phyloP scores from a whole-genome alignment of 306 rosid species.

The Medicago truncatula region MtrunA17r5.0-ANR NC_053049.1:48918501-48919000 shows the following conservation, averaged over 20 bases:
- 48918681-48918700: conserved; percentile 40
- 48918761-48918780: conserved; percentile 39
- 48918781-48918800: conserved; percentile 34
- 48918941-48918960: conserved; percentile 52
- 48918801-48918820: conserved; percentile 37
- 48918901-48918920: conserved; percentile 53
- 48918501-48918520: conserved; percentile 31
- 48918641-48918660: conserved; percentile 34
- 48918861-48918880: conserved; percentile 46
- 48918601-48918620: conserved; percentile 35
- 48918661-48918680: conserved; percentile 39
- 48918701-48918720: conserved; percentile 30
- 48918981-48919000: conserved; percentile 78
- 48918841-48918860: conserved; percentile 38
- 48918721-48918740: conserved; percentile 42
- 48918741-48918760: conserved; percentile 29
- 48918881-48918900: conserved; percentile 52
- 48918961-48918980: conserved; percentile 60
- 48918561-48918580: conserved; percentile 41
- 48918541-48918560: conserved; percentile 36
- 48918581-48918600: conserved; percentile 37
- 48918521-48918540: conserved; percentile 30
- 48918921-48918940: conserved; percentile 51
- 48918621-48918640: conserved; percentile 42
- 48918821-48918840: conserved; percentile 40